Base-by-base conservation (phyloP, 345 rosid species). In the Hirschfeldia incana region DNA sequence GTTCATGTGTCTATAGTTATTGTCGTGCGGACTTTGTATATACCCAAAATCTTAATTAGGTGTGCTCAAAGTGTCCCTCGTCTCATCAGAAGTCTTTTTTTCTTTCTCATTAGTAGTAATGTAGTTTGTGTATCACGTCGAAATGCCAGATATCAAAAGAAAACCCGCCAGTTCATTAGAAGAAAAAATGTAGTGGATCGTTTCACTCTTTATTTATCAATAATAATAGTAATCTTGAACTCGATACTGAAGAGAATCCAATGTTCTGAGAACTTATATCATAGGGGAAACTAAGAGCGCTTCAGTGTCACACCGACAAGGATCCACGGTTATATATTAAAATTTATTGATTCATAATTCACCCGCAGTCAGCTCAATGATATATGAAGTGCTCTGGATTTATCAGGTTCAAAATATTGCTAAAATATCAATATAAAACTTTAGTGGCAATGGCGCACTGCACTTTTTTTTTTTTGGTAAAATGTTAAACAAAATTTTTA, bases 1-100 rank as follows among this genome's bases (percentile, higher is more conserved):
- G 70, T 79, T 79, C 78, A 73, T 73, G 9, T 74, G 75, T 79
- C 69, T 68, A 60, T 61, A 55, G 57, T 28, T 36, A 37, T 74
- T 51, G 59, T 51, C 65, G 36, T 74, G 28, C 13, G 59, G 59
- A 16, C 39, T 72, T 65, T 63, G 66, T 53, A 53, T 9, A 13
- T 9, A 13, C 33, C 57, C 59, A 26, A 44, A 28, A 27, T 64
- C 33, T 77, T 61, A 5, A 37, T 64, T 65, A 78, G 61, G 29
- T 71, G 28, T 55, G 81, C 36, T 62, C 36, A 70, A 1, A 28
- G 2, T 26, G 27, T 51, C 32, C 46, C 46, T 51, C 58, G 6
- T 34, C 37, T 51, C 58, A 36, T 34, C 37, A 34, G 42, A 6
- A 36, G 42, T 36, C 21, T 36, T 36, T 36, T 36, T 36, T 36